Percentiles rank a stretch among this genome's conserved stretches.
Evolutionary conservation across 352 stramenopile species (phyloP).

Genomic region (Globisporangium megalacanthum): DNA sequence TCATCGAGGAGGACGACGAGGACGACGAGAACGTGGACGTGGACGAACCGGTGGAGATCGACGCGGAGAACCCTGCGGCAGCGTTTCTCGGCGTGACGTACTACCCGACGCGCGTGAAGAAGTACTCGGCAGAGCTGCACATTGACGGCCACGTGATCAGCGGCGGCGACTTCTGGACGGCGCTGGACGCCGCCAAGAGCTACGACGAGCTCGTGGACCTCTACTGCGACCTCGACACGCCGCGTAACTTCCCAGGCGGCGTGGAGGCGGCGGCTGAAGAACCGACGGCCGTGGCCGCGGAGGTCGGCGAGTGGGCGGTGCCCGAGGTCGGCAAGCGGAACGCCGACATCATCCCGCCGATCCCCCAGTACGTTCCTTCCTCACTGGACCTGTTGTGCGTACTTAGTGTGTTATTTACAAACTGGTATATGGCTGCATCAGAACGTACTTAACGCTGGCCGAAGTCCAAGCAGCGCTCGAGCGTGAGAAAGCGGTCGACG

Average conservation of each 20-base stretch:
- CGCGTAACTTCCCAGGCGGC: conserved; percentile 60
- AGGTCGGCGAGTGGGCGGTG: conserved; percentile 49
- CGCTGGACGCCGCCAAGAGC: conserved; percentile 68
- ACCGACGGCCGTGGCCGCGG: conserved; percentile 6
- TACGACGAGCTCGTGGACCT: conserved; percentile 82
- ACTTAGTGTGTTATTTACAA: neutral
- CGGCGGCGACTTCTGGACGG: conserved; percentile 79
- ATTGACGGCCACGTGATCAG: conserved; percentile 67
- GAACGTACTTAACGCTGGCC: conserved; percentile 67
- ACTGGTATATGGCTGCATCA: neutral
- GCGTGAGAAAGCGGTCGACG: conserved; percentile 68
- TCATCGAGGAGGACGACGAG: conserved; percentile 16
- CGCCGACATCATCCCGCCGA: conserved; percentile 66
- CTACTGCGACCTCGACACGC: conserved; percentile 70
- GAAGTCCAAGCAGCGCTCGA: conserved; percentile 63
- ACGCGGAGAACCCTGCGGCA: conserved; percentile 22
- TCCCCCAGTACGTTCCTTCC: conserved; percentile 25
- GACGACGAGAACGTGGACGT: conserved; percentile 20
- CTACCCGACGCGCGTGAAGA: conserved; percentile 69
- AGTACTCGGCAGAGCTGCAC: conserved; percentile 72
- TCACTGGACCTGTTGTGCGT: neutral
- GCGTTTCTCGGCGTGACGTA: conserved; percentile 70
- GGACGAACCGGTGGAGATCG: conserved; percentile 24
- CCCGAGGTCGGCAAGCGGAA: conserved; percentile 64
- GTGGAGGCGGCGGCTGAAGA: conserved; percentile 18